A percentile compares a stretch with the other conserved stretches of the same genome.
These are phyloP conservation scores for Dioszegia hungarica DNA, from an alignment of 768 basidiomycete species.

Conservation along the genomic window DNA sequence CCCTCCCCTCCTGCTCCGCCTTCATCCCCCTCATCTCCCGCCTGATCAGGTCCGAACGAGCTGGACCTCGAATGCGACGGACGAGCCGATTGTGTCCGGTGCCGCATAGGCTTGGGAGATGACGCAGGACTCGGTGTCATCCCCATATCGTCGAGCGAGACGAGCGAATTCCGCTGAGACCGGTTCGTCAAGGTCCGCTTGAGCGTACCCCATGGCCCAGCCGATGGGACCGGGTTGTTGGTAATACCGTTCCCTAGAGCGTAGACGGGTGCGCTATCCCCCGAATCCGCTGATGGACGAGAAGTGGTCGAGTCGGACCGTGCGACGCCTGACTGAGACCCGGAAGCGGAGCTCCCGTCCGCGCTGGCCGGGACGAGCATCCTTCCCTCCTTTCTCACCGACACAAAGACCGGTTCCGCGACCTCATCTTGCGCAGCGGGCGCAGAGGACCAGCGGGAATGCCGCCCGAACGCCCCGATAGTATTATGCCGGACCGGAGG, in stretches of 20 bases:
- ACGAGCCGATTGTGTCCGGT: neutral
- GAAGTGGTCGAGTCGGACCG: neutral
- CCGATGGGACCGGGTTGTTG: neutral
- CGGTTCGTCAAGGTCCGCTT: neutral
- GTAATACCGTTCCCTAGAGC: neutral
- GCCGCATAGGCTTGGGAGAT: neutral
- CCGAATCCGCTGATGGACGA: neutral
- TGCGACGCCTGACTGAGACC: too few relatives aligned
- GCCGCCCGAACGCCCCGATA: neutral
- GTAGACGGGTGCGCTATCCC: conserved; percentile 2
- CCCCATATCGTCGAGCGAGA: conserved; percentile 3
- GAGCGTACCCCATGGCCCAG: conserved; percentile 2
- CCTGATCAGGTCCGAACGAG: neutral
- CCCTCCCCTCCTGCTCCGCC: neutral
- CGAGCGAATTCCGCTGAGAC: neutral
- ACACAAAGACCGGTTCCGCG: neutral
- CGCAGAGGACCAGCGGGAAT: too few relatives aligned
- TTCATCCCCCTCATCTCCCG: neutral
- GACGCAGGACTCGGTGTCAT: neutral
- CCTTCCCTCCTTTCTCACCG: neutral
- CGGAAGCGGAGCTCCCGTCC: too few relatives aligned
- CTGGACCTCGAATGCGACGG: neutral
- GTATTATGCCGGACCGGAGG: neutral
- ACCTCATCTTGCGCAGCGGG: too few relatives aligned
- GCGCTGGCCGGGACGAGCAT: neutral